These are phyloP conservation scores for Backusella circina DNA, from an alignment of 192 early-diverging fungal genomes.

Conservation along the genomic window DNA sequence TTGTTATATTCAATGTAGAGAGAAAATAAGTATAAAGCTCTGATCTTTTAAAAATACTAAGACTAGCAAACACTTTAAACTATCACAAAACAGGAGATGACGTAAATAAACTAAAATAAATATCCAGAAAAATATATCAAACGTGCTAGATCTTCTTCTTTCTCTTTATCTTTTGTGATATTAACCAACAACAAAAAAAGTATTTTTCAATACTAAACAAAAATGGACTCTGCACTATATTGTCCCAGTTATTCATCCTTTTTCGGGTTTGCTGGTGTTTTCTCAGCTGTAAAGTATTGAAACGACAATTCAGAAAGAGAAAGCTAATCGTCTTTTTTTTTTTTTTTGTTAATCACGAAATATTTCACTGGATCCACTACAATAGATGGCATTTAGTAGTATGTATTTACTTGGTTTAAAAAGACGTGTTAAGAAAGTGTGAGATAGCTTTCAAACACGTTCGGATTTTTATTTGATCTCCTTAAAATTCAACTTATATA, in stretches of 20 bases:
- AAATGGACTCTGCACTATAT: background rate
- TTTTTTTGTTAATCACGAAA: too few species aligned
- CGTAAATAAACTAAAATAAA: background rate
- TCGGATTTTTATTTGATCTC: too few species aligned
- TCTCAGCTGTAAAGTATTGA: constrained; percentile 71
- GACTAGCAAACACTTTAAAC: background rate
- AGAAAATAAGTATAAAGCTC: background rate
- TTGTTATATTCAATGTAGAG: too few species aligned
- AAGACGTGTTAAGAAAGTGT: background rate
- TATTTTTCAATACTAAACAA: too few species aligned
- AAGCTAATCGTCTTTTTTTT: background rate
- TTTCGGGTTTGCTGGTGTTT: constrained; percentile 92
- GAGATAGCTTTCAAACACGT: background rate
- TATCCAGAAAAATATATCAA: too few species aligned
- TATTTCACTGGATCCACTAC: too few species aligned
- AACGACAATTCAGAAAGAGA: background rate
- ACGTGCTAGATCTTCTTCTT: too few species aligned
- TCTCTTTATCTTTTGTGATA: too few species aligned
- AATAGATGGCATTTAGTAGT: constrained; percentile 29
- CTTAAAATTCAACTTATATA: too few species aligned
- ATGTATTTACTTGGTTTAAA: constrained; percentile 11
- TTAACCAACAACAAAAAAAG: too few species aligned
- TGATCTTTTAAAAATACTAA: too few species aligned
- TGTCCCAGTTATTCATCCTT: constrained; percentile 93
- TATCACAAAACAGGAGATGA: background rate